These are phyloP conservation scores for Moesziomyces parantarcticus DNA, from an alignment of 1,284 basidiomycete species.

Conservation along the genomic window DNA sequence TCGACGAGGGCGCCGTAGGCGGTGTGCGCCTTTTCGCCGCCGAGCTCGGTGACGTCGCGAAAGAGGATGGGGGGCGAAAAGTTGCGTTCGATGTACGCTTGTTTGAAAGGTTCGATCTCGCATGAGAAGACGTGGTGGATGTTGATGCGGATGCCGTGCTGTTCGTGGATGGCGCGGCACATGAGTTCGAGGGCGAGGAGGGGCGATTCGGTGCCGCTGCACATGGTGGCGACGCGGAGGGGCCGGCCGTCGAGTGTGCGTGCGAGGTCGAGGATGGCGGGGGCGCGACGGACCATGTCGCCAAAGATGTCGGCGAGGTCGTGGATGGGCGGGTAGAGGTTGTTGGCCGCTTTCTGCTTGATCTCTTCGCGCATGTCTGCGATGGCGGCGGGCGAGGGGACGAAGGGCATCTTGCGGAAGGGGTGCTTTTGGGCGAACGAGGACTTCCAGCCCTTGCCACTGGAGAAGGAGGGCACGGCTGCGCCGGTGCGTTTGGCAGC, in stretches of 20 bases:
- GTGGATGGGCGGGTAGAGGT: slow-evolving; percentile 78
- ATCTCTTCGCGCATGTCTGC: slow-evolving; percentile 18
- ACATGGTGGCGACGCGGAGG: slow-evolving; percentile 95
- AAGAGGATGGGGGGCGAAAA: slow-evolving; percentile 88
- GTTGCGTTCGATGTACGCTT: slow-evolving; percentile 96
- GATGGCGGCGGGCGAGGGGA: slow-evolving; percentile 31
- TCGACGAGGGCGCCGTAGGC: slow-evolving; percentile 87
- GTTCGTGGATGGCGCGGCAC: slow-evolving; percentile 77
- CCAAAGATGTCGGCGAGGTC: slow-evolving; percentile 83
- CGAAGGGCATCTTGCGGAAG: slow-evolving; percentile 39
- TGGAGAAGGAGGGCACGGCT: slow-evolving; percentile 23
- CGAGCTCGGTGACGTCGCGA: slow-evolving; percentile 91
- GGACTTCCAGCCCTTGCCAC: slow-evolving; percentile 44
- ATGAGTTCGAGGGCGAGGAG: slow-evolving; percentile 89
- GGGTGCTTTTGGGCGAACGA: slow-evolving; percentile 32
- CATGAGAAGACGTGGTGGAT: slow-evolving; percentile 95
- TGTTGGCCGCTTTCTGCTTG: slow-evolving; percentile 37
- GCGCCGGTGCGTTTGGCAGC: slow-evolving; percentile 10
- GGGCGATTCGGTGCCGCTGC: slow-evolving; percentile 93
- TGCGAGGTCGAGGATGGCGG: slow-evolving; percentile 70
- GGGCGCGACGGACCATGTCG: slow-evolving; percentile 80
- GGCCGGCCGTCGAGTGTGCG: slow-evolving; percentile 81
- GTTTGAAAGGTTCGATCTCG: slow-evolving; percentile 97
- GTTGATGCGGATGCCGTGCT: slow-evolving; percentile 76
- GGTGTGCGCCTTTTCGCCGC: slow-evolving; percentile 73